Conservation (phyloP, 1,284 basidiomycete species). For the Melampsora larici-populina region DNA sequence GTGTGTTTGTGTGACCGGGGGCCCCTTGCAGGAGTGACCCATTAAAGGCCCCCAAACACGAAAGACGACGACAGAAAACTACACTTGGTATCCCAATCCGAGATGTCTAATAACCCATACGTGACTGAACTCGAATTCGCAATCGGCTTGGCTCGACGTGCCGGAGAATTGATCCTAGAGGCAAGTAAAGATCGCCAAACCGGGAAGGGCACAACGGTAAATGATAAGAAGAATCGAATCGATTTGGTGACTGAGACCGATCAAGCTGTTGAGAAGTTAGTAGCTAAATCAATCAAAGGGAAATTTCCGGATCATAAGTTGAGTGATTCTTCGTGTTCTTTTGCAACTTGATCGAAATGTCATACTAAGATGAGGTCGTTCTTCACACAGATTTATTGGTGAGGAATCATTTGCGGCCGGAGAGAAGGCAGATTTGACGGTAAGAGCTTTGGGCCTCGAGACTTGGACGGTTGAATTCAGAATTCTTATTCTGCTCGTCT, state of each 20-base stretch:
- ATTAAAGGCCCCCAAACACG: no score
- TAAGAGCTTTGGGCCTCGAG: not conserved
- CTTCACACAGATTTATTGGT: slow-evolving; percentile 66
- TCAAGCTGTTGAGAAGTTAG: slow-evolving; percentile 82
- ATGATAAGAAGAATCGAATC: slow-evolving; percentile 84
- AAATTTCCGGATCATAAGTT: slow-evolving; percentile 73
- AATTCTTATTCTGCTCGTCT: not conserved
- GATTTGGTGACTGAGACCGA: slow-evolving; percentile 94
- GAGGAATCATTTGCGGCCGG: slow-evolving; percentile 80
- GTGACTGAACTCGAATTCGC: slow-evolving; percentile 24
- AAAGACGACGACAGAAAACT: no score
- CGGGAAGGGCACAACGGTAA: slow-evolving; percentile 54
- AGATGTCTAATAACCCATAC: not conserved
- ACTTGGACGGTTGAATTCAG: no score
- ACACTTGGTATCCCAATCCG: no score
- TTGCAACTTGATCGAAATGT: not conserved
- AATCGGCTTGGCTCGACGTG: not conserved
- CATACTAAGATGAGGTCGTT: slow-evolving; percentile 37
- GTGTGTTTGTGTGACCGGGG: no score
- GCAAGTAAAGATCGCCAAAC: slow-evolving; percentile 21
- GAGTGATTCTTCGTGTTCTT: not conserved
- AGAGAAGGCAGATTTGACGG: slow-evolving; percentile 65
- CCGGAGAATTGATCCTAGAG: slow-evolving; percentile 17
- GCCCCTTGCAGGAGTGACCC: no score
- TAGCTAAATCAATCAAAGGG: slow-evolving; percentile 66